phyloP scores from a whole-genome alignment of 2,329 filamentous ascomycete species.

The Dactylellina haptotyla region DNA sequence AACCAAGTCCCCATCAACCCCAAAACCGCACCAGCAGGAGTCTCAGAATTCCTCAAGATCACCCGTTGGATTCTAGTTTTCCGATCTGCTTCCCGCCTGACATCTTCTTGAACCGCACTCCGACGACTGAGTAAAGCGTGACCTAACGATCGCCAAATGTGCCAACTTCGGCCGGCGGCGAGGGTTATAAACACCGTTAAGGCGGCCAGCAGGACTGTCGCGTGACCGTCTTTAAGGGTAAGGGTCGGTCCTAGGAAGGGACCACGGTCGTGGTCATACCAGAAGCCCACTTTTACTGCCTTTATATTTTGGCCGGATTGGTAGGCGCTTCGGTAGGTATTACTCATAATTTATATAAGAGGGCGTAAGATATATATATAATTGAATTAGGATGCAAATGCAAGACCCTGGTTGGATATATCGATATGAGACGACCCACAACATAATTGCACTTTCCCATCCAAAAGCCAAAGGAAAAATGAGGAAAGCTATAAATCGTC shows the following conservation, averaged over 20 bases:
- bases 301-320: too few species aligned
- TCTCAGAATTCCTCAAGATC: not conserved
- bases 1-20: not conserved
- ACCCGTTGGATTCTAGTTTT: not conserved
- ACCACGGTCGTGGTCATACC: conserved; percentile 11
- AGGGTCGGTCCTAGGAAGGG: conserved; percentile 17
- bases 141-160: conserved; percentile 7
- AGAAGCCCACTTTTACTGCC: conserved; percentile 26
- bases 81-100: not conserved
- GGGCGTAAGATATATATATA: too few species aligned
- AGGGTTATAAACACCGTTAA: conserved; percentile 18
- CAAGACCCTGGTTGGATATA: too few species aligned
- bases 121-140: conserved; percentile 3
- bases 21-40: not conserved
- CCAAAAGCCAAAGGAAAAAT: too few species aligned
- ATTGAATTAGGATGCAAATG: too few species aligned
- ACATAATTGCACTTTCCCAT: too few species aligned
- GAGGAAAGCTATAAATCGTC: too few species aligned
- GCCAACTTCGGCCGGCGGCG: conserved; percentile 22
- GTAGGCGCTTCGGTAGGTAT: too few species aligned
- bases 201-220: not conserved
- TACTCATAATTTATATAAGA: too few species aligned
- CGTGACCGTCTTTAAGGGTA: conserved; percentile 21
- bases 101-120: too few species aligned
- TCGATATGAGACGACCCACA: too few species aligned